A percentile compares a stretch with the other conserved stretches of the same genome.
Conservation (phyloP, 305 asterid genomes). For the Striga hermonthica region DNA sequence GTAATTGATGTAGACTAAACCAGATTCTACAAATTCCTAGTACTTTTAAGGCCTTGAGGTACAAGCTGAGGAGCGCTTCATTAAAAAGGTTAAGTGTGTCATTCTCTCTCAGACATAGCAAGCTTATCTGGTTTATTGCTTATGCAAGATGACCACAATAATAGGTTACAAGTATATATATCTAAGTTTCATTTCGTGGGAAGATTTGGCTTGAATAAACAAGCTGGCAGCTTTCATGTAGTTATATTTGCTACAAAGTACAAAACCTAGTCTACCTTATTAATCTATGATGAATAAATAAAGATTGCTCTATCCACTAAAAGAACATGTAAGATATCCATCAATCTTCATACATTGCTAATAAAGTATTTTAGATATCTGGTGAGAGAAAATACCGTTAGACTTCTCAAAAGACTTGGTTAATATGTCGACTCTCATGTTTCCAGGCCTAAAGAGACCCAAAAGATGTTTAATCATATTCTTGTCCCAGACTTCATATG, state of each 20-base stretch:
- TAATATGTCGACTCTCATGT: conserved; percentile 86
- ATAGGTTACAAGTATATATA: conserved; percentile 1
- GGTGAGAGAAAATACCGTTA: conserved; percentile 42
- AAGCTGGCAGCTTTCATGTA: conserved; percentile 21
- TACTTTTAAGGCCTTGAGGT: conserved; percentile 11
- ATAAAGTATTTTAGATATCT: conserved; percentile 23
- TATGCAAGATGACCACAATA: conserved; percentile 4
- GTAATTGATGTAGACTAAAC: conserved; percentile 12
- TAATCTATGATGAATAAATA: conserved; percentile 23
- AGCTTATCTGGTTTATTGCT: conserved; percentile 4
- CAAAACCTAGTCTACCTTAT: conserved; percentile 25
- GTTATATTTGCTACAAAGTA: conserved; percentile 16
- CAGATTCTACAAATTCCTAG: conserved; percentile 11
- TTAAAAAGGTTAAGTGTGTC: conserved; percentile 7
- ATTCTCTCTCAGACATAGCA: conserved; percentile 13
- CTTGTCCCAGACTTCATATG: conserved; percentile 81
- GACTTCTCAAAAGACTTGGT: conserved; percentile 70
- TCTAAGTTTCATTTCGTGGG: conserved; percentile 11
- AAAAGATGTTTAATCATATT: conserved; percentile 61
- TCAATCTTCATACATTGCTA: not conserved
- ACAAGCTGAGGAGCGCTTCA: not conserved
- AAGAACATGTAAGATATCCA: not conserved
- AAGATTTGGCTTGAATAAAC: conserved; percentile 19
- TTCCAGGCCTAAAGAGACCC: conserved; percentile 79
- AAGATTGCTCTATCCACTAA: conserved; percentile 25